These are phyloP conservation scores for Plectranthus barbatus DNA, from an alignment of 257 asterid genomes.

Conservation along the genomic window DNA sequence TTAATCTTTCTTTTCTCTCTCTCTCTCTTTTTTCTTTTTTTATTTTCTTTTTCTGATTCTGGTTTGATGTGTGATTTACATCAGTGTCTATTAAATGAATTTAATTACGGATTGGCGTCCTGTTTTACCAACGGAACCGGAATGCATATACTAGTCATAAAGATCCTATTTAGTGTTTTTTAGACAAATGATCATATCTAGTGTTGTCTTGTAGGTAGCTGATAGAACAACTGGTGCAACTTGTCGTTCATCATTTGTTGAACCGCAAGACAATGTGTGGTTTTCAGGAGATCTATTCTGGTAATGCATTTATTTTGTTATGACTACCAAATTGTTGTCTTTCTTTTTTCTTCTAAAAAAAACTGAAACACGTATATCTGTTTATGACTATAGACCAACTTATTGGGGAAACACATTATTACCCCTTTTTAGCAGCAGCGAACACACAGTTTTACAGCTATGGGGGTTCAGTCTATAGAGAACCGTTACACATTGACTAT, in stretches of 20 bases:
- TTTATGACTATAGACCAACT: neutral
- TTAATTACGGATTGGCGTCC: neutral
- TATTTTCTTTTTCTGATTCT: neutral
- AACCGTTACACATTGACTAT: too few species aligned
- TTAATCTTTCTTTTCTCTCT: too few species aligned
- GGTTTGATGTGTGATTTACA: neutral
- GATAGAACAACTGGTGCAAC: constrained; percentile 47
- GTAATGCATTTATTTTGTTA: constrained; percentile 27
- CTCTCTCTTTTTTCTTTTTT: too few species aligned
- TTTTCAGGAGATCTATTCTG: constrained; percentile 42
- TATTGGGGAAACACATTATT: neutral
- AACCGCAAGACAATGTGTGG: constrained; percentile 42
- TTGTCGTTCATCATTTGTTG: constrained; percentile 47
- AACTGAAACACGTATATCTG: neutral
- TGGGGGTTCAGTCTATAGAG: too few species aligned
- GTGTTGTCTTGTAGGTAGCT: constrained; percentile 41
- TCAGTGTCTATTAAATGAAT: neutral
- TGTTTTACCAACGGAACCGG: too few species aligned
- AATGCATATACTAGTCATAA: neutral
- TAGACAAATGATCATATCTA: too few species aligned
- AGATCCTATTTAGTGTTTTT: constrained; percentile 2
- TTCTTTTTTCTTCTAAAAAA: neutral
- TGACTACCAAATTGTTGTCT: neutral
- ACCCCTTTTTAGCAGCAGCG: too few species aligned
- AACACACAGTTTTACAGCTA: too few species aligned